Conservation (phyloP, 177 flowering plant species). For the Telopea speciosissima region DNA sequence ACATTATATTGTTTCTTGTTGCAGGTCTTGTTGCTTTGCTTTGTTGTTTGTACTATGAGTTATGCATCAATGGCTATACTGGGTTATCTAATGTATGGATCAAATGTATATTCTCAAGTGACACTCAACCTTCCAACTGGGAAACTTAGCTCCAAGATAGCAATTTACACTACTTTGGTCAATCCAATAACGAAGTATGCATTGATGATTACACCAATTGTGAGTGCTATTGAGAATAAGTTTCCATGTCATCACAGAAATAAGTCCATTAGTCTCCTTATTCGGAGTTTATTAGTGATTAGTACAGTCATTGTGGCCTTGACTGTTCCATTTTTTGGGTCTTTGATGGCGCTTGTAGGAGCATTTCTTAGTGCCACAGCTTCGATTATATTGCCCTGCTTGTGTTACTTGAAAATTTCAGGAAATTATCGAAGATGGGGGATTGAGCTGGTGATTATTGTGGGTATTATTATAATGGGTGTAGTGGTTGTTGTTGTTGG, state of each 20-base stretch:
- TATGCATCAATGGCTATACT: slow-evolving; percentile 51
- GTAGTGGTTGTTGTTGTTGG: slow-evolving; percentile 29
- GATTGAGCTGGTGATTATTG: slow-evolving; percentile 21
- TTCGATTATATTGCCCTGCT: slow-evolving; percentile 51
- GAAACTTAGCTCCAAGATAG: slow-evolving; percentile 39
- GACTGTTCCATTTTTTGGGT: slow-evolving; percentile 46
- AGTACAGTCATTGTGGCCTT: slow-evolving; percentile 48
- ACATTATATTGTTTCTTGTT: slow-evolving; percentile 7
- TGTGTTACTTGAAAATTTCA: slow-evolving; percentile 58
- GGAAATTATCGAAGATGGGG: slow-evolving; percentile 26
- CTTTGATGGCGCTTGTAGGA: slow-evolving; percentile 57
- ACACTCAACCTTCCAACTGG: slow-evolving; percentile 50
- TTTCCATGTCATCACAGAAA: slow-evolving; percentile 19
- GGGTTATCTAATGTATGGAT: slow-evolving; percentile 52
- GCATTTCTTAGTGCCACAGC: slow-evolving; percentile 47
- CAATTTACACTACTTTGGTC: slow-evolving; percentile 53
- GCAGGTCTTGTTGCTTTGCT: slow-evolving; percentile 57
- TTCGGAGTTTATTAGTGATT: slow-evolving; percentile 30
- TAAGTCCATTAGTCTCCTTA: slow-evolving; percentile 14
- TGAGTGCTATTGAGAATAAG: slow-evolving; percentile 23
- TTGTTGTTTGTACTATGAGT: slow-evolving; percentile 31
- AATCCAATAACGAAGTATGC: slow-evolving; percentile 57
- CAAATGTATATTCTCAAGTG: slow-evolving; percentile 39
- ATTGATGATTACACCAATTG: slow-evolving; percentile 48
- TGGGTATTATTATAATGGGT: slow-evolving; percentile 28